phyloP scores from a whole-genome alignment of 257 asterid species.

The Ballota nigra region DNA sequence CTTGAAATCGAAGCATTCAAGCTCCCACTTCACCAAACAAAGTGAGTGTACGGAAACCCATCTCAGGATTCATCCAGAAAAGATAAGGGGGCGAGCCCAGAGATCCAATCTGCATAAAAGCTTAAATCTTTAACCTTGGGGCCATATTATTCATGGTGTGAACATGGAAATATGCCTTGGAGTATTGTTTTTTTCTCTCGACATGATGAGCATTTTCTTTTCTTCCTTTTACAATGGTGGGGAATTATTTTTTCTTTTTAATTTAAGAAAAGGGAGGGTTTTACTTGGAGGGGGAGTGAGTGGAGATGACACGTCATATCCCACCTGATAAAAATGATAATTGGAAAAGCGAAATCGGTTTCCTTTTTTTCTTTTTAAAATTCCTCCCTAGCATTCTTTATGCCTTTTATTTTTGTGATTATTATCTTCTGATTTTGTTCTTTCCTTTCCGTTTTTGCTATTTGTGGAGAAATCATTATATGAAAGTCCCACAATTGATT shows the following conservation, averaged over 20 bases:
- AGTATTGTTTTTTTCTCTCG: slow-evolving; percentile 14
- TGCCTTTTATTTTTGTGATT: slow-evolving; percentile 39
- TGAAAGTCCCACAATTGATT: slow-evolving; percentile 14
- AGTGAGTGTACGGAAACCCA: slow-evolving; percentile 19
- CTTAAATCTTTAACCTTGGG: slow-evolving; percentile 24
- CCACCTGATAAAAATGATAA: slow-evolving; percentile 14
- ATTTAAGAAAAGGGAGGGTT: no score
- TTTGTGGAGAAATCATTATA: slow-evolving; percentile 12
- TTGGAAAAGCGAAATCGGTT: slow-evolving; percentile 19
- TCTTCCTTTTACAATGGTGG: slow-evolving; percentile 25
- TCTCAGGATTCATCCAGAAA: slow-evolving; percentile 20
- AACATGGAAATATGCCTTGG: slow-evolving; percentile 27
- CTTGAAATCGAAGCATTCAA: slow-evolving; percentile 29
- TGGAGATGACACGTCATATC: slow-evolving; percentile 10
- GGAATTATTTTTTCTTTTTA: slow-evolving; percentile 4
- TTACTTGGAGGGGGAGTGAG: background rate
- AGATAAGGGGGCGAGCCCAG: slow-evolving; percentile 18
- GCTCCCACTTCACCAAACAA: slow-evolving; percentile 12
- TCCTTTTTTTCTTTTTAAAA: background rate
- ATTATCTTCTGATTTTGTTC: slow-evolving; percentile 9
- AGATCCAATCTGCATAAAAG: slow-evolving; percentile 44
- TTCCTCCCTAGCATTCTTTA: background rate
- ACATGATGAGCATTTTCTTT: slow-evolving; percentile 25
- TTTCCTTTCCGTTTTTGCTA: slow-evolving; percentile 6
- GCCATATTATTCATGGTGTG: slow-evolving; percentile 19